Conservation (phyloP, 2,329 filamentous ascomycete genomes). For the Lachnellula occidentalis region DNA sequence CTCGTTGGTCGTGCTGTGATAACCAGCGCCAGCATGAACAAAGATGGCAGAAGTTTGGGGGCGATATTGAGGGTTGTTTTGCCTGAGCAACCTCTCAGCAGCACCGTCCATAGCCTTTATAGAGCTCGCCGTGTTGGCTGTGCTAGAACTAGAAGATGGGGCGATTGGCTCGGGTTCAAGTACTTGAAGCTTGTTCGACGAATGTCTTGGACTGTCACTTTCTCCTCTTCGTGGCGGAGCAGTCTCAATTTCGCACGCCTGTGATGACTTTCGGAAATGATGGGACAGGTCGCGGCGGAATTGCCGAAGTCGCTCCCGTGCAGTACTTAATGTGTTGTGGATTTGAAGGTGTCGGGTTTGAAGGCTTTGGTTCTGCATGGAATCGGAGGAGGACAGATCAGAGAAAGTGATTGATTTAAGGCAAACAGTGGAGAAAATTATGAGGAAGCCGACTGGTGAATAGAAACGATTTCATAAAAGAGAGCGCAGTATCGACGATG, state of each 20-base stretch:
- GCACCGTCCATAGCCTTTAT: conserved; percentile 25
- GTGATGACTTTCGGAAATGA: conserved; percentile 15
- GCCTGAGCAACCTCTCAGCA: conserved; percentile 20
- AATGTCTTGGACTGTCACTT: conserved; percentile 6
- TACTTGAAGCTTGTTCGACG: neutral
- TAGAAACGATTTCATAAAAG: neutral
- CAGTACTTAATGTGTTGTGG: conserved; percentile 10
- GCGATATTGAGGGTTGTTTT: conserved; percentile 10
- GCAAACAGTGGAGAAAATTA: neutral
- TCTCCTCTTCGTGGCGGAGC: neutral
- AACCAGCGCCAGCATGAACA: conserved; percentile 92
- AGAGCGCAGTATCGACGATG: neutral
- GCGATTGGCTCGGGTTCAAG: neutral
- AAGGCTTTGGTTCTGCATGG: conserved; percentile 10
- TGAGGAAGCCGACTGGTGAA: neutral
- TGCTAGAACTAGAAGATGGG: neutral
- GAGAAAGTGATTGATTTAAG: neutral
- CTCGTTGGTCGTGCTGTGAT: conserved; percentile 85
- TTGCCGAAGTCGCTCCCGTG: conserved; percentile 16
- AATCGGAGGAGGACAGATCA: neutral
- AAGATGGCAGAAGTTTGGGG: conserved; percentile 67
- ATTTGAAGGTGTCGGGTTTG: conserved; percentile 10
- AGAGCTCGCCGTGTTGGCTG: conserved; percentile 3
- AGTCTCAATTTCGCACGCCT: conserved; percentile 6
- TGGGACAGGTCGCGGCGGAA: conserved; percentile 14